phyloP scores from a whole-genome alignment of 2,329 filamentous ascomycete species.

The Ophiostoma sp. region DNA sequence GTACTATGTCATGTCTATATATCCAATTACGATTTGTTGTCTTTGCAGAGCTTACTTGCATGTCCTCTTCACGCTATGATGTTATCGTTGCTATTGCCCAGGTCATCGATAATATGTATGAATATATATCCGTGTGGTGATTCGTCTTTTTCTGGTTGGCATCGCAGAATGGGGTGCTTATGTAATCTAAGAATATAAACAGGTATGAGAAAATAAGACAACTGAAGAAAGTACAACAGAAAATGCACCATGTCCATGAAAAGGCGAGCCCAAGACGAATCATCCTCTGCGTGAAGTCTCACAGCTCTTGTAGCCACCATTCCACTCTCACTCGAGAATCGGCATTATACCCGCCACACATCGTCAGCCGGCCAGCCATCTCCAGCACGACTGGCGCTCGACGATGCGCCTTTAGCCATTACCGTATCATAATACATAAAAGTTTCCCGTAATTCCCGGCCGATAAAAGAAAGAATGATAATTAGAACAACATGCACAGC shows the following conservation, averaged over 20 bases:
- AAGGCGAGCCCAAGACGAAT: background rate
- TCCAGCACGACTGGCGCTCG: background rate
- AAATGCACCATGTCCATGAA: background rate
- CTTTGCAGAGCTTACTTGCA: no score
- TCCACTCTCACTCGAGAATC: background rate
- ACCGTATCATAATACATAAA: background rate
- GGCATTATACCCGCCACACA: background rate
- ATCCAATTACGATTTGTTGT: background rate
- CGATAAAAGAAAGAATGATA: background rate
- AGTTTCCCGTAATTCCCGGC: background rate
- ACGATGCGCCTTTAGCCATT: background rate
- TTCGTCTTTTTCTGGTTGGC: slow-evolving; percentile 7
- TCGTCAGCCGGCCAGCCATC: background rate
- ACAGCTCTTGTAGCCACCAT: background rate
- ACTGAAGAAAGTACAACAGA: background rate
- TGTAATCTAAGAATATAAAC: slow-evolving; percentile 5
- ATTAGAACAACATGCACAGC: background rate
- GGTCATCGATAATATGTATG: no score
- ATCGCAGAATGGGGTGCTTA: background rate
- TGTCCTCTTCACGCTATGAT: no score
- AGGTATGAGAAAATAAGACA: background rate
- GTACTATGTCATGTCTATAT: background rate
- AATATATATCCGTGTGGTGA: slow-evolving; percentile 4
- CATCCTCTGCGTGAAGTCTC: no score
- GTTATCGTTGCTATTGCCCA: no score